Evolutionary conservation across 1,284 basidiomycete species (phyloP).

Genomic region (Cryptococcus jaspeensis): DNA sequence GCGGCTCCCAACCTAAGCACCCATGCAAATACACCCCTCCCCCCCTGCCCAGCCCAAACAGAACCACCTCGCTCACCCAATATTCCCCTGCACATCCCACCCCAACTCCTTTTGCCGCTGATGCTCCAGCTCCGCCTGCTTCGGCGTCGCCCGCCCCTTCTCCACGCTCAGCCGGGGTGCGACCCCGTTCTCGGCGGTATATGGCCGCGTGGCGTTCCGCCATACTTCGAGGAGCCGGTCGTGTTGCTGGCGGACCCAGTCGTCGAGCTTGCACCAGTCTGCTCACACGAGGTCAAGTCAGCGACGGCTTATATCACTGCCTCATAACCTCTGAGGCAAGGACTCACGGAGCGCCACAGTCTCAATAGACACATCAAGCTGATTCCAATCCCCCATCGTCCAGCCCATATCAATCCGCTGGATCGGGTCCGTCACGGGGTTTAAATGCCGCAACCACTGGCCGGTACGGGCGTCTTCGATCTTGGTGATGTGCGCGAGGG

Average conservation of each 20-base stretch:
- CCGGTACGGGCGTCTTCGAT: constrained; percentile 52
- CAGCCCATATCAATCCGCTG: constrained; percentile 49
- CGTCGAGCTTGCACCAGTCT: constrained; percentile 51
- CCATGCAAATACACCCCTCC: neutral
- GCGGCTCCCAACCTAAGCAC: neutral
- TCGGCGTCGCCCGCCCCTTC: constrained; percentile 39
- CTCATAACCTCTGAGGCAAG: neutral
- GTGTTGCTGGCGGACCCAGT: constrained; percentile 46
- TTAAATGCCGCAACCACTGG: constrained; percentile 49
- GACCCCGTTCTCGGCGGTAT: constrained; percentile 39
- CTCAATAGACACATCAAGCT: constrained; percentile 41
- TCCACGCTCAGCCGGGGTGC: constrained; percentile 32
- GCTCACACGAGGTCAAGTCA: neutral
- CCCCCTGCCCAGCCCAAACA: neutral
- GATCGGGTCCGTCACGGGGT: constrained; percentile 48
- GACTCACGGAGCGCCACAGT: constrained; percentile 52
- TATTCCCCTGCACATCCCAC: constrained; percentile 47
- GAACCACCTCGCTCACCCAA: neutral
- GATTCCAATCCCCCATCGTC: constrained; percentile 54
- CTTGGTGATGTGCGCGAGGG: constrained; percentile 45
- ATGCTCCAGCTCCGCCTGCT: constrained; percentile 41
- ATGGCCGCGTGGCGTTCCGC: constrained; percentile 38
- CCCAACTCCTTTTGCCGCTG: constrained; percentile 48
- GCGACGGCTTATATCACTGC: neutral
- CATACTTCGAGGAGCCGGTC: constrained; percentile 38